phyloP scores from a whole-genome alignment of 495 filamentous ascomycete genomes.

The Penicillium malachiteum region DNA sequence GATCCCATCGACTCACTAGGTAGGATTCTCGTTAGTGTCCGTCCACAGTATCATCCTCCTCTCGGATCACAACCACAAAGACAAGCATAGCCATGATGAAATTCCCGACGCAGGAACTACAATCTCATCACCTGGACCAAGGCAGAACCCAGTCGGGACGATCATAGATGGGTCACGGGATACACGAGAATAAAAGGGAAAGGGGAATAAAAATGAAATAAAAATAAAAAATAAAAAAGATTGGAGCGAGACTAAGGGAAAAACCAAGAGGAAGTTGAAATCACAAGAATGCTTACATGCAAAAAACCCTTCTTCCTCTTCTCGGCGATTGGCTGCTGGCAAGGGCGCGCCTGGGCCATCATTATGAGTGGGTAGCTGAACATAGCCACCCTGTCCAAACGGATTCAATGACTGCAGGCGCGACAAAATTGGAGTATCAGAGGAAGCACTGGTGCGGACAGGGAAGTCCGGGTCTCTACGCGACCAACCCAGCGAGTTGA shows the following conservation, averaged over 20 bases:
- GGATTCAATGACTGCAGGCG: conserved; percentile 85
- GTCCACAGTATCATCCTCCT: conserved; percentile 7
- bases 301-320: conserved; percentile 96
- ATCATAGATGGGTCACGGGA: conserved; percentile 28
- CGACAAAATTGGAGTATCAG: conserved; percentile 71
- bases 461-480: conserved; percentile 79
- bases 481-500: conserved; percentile 94
- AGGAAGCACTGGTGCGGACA: conserved; percentile 69
- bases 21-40: conserved; percentile 22
- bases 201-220: background rate
- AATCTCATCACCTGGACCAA: conserved; percentile 38
- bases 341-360: conserved; percentile 83
- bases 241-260: too few species aligned
- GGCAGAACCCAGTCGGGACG: conserved; percentile 12
- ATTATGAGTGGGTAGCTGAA: conserved; percentile 77
- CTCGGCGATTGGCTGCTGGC: conserved; percentile 78
- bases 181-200: background rate
- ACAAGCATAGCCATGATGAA: conserved; percentile 25
- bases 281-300: conserved; percentile 68
- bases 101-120: conserved; percentile 43
- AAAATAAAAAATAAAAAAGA: background rate
- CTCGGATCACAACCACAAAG: conserved; percentile 18
- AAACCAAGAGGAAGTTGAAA: background rate
- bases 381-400: conserved; percentile 83
- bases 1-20: conserved; percentile 96